A percentile compares a stretch with the other conserved stretches of the same genome.
Evolutionary conservation across 2,329 filamentous ascomycete genomes (phyloP).

Genomic region (Furcasterigmium furcatum): DNA sequence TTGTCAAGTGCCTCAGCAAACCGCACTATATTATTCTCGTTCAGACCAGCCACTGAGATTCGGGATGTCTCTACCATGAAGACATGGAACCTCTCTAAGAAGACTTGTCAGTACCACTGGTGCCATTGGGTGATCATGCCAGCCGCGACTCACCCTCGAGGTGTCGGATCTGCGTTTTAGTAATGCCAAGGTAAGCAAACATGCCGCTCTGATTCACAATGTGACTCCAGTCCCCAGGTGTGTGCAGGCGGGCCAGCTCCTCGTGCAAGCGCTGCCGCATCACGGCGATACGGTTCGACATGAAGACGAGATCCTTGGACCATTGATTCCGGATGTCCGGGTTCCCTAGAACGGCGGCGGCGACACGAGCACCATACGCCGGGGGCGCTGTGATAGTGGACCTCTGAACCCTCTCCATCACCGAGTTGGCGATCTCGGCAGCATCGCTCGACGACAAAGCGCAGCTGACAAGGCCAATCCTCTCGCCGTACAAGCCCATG

Average conservation of each 20-base stretch:
- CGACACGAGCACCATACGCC: constrained; percentile 29
- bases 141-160: constrained; percentile 26
- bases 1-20: no score
- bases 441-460: constrained; percentile 15
- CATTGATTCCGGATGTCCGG: constrained; percentile 24
- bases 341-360: constrained; percentile 24
- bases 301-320: constrained; percentile 28
- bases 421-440: constrained; percentile 16
- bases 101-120: no score
- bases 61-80: constrained; percentile 35
- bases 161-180: constrained; percentile 37
- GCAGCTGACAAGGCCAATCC: constrained; percentile 24
- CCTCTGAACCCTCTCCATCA: constrained; percentile 26
- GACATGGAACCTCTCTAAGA: constrained; percentile 29
- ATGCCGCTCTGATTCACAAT: constrained; percentile 33
- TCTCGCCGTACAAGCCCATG: constrained; percentile 42
- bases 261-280: constrained; percentile 30
- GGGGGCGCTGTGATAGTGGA: constrained; percentile 31
- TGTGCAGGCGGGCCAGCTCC: constrained; percentile 22
- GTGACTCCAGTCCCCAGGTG: constrained; percentile 32
- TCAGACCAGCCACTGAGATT: constrained; percentile 34
- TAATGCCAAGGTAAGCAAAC: constrained; percentile 45
- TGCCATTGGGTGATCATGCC: no score
- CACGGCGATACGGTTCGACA: constrained; percentile 27
- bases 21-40: constrained; percentile 25